Evolutionary conservation across 768 basidiomycete genomes (phyloP), one percentile per base, ranked within the genome.

Genomic region (Podaxis sp.): DNA sequence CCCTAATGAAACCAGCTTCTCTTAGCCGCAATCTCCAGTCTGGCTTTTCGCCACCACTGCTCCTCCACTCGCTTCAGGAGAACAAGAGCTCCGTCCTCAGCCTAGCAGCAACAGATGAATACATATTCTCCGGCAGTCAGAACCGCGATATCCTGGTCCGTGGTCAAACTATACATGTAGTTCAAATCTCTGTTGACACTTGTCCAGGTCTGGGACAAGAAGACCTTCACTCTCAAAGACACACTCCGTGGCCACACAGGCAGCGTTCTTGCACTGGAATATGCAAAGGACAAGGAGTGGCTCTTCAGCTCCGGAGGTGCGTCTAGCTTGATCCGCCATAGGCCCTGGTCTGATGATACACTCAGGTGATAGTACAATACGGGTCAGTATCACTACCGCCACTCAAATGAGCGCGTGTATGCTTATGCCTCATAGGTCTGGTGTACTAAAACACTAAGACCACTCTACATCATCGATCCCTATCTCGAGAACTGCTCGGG

Each of bases 351-450:
- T 52, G 60, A 54, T 22, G 4, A 33, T 20, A 11, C 17, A 20
- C n/a, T 8, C n/a, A 95, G 95, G 93, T 12, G 95, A 96, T 66
- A 93, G 93, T 67, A 95, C 93, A 6, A 82, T 97, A 41, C 78
- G 94, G 69, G 93, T 95, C 44, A 46, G 72, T 55, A 86, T 77
- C 5, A 46, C 49, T 38, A 17, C 50, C 20, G 30, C 63, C 53
- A 44, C 44, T 46, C 60, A 28, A 17, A 57, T 36, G 41, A 49
- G 28, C 3, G 7, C 57, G 33, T 12, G 20, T 24, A 46, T 46
- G 28, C 52, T 63, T 6, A 52, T 50, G 10, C 50, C 65, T 60
- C 65, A 33, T 67, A 95, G 92, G 83, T 95, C 46, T 97, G 95
- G 95, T 90, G 84, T 30, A 91, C 93, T 2, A 77, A 76, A 11